phyloP scores from a whole-genome alignment of 2,329 filamentous ascomycete species.

The Tolypocladium inflatum region DNA sequence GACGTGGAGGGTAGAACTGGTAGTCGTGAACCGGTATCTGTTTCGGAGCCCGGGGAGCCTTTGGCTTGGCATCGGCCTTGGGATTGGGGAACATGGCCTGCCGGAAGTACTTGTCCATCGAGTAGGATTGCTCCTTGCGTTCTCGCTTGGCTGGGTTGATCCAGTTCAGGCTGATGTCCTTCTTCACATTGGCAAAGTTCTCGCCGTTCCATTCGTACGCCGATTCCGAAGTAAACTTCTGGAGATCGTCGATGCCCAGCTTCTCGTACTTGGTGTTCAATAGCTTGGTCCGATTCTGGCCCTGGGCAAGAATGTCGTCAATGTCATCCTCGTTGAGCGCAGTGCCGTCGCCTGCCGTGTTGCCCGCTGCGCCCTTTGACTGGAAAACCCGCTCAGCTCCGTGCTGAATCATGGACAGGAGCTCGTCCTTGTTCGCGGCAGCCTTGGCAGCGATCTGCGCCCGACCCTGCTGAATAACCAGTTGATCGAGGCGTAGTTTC shows the following conservation, averaged over 20 bases:
- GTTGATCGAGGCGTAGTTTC: slow-evolving; percentile 89
- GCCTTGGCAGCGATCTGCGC: slow-evolving; percentile 85
- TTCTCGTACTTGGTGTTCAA: slow-evolving; percentile 94
- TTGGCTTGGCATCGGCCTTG: slow-evolving; percentile 83
- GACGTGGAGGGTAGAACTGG: slow-evolving; percentile 83
- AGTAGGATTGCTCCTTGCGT: slow-evolving; percentile 95
- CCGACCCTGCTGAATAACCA: slow-evolving; percentile 96
- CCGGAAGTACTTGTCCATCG: slow-evolving; percentile 97
- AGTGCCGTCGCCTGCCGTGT: slow-evolving; percentile 46
- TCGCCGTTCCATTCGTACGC: slow-evolving; percentile 99
- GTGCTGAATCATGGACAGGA: slow-evolving; percentile 97
- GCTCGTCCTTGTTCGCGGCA: slow-evolving; percentile 89
- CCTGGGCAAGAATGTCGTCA: slow-evolving; percentile 75
- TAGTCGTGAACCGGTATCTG: slow-evolving; percentile 91
- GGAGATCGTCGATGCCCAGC: slow-evolving; percentile 89
- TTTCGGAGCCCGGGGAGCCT: slow-evolving; percentile 90
- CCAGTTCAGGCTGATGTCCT: slow-evolving; percentile 88
- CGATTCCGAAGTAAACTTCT: slow-evolving; percentile 95
- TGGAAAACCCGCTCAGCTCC: slow-evolving; percentile 93
- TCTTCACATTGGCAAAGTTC: slow-evolving; percentile 85
- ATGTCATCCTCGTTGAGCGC: slow-evolving; percentile 82
- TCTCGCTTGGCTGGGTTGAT: slow-evolving; percentile 98
- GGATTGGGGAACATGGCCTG: slow-evolving; percentile 72
- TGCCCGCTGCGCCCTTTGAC: slow-evolving; percentile 55
- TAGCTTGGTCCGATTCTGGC: slow-evolving; percentile 80